Percentiles rank a stretch among this genome's conserved stretches.
These are phyloP conservation scores for Ceratobasidium sp. DNA, from an alignment of 1,284 basidiomycete species.

Conservation along the genomic window DNA sequence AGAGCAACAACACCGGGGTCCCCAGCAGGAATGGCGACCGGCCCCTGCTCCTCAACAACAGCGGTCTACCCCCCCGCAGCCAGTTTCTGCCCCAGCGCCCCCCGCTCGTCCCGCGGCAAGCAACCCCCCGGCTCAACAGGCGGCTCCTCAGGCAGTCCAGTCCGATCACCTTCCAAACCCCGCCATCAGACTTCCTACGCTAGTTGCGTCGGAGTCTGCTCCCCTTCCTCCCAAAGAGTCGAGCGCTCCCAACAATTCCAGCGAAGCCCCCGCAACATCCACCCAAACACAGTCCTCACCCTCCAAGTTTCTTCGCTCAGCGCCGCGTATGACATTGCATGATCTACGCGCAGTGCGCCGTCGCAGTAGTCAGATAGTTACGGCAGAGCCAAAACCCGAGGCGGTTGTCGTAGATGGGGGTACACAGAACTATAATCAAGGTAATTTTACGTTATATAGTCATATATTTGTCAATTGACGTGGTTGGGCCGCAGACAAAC, in stretches of 20 bases:
- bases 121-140: neutral
- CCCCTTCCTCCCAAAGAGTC: constrained; percentile 13
- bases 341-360: constrained; percentile 22
- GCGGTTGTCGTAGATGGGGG: neutral
- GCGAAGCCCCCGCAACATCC: neutral
- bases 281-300: neutral
- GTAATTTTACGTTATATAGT: neutral
- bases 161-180: neutral
- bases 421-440: neutral
- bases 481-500: neutral
- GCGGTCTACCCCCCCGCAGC: neutral
- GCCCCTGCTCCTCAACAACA: neutral
- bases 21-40: neutral
- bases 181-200: neutral
- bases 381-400: neutral
- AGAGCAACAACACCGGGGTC: constrained; percentile 21
- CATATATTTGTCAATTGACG: neutral
- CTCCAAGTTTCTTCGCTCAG: constrained; percentile 6
- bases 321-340: neutral
- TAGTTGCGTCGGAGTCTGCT: neutral
- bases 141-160: neutral
- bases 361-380: neutral
- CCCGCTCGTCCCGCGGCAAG: no score
- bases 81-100: neutral
- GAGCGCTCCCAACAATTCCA: neutral